A percentile compares a stretch with the other conserved stretches of the same genome.
Conservation (phyloP, 2,329 filamentous ascomycete species). For the Keithomyces neogunnii region DNA sequence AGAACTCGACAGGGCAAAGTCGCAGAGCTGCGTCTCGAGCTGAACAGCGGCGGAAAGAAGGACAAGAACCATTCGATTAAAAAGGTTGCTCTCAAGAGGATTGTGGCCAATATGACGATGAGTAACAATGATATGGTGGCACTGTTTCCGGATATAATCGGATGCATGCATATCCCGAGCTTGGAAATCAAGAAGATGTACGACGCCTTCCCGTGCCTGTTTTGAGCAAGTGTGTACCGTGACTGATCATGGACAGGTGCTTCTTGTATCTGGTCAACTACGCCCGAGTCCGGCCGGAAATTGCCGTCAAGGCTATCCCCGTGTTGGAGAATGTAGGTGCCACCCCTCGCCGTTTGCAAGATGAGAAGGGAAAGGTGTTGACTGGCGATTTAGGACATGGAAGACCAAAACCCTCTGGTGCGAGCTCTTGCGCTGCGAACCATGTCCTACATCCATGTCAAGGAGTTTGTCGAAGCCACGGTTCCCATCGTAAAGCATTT, state of each 20-base stretch:
- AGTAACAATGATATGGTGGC: conserved; percentile 99
- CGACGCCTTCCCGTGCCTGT: neutral
- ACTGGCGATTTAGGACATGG: conserved; percentile 64
- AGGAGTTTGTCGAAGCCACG: conserved; percentile 88
- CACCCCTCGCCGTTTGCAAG: neutral
- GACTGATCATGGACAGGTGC: conserved; percentile 54
- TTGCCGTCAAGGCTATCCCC: conserved; percentile 86
- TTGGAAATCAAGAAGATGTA: conserved; percentile 99
- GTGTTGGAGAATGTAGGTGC: conserved; percentile 65
- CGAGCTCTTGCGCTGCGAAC: conserved; percentile 87
- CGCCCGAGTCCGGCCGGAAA: conserved; percentile 85
- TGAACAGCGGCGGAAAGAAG: conserved; percentile 91
- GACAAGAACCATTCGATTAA: conserved; percentile 93
- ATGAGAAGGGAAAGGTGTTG: conserved; percentile 5
- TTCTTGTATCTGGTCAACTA: conserved; percentile 98
- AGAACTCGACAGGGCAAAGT: conserved; percentile 85
- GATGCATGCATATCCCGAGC: conserved; percentile 88
- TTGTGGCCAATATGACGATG: conserved; percentile 99
- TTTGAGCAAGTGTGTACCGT: neutral
- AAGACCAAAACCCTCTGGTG: conserved; percentile 85
- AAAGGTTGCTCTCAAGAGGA: conserved; percentile 98
- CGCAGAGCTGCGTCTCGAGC: conserved; percentile 87
- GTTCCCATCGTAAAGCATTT: conserved; percentile 76
- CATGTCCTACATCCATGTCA: conserved; percentile 95
- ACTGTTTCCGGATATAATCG: conserved; percentile 89